Conservation (phyloP, 331 rosid genomes). For the Quercus lobata region DNA sequence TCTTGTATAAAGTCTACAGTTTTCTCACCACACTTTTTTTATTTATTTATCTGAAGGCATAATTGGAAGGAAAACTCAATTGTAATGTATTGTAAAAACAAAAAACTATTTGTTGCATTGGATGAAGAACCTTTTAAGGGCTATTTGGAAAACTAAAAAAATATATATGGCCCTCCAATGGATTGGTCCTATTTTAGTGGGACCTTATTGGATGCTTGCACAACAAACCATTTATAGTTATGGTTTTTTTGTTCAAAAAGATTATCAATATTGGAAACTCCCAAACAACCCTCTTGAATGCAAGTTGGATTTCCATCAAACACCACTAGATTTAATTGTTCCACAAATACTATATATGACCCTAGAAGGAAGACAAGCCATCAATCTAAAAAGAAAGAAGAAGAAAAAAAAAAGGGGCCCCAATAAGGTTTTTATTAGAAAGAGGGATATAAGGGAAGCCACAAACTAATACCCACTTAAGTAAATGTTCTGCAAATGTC, state of each 20-base stretch:
- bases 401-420: conserved; percentile 14
- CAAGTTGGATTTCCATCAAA: neutral
- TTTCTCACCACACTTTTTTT: neutral
- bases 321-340: neutral
- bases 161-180: neutral
- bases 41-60: neutral
- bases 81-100: neutral
- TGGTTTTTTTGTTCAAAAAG: neutral
- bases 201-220: neutral
- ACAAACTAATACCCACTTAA: conserved; percentile 27
- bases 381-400: conserved; percentile 9
- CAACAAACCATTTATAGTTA: neutral
- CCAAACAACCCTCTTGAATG: conserved; percentile 7
- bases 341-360: conserved; percentile 4
- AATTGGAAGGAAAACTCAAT: neutral
- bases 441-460: conserved; percentile 9
- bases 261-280: neutral
- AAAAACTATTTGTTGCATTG: neutral
- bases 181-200: neutral
- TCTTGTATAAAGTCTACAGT: conserved; percentile 9
- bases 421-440: conserved; percentile 17
- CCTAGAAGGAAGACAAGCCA: conserved; percentile 21
- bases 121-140: neutral
- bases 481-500: conserved; percentile 17
- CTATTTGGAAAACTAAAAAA: neutral